Evolutionary conservation across 768 basidiomycete genomes (phyloP), one percentile per base, ranked within the genome.

Genomic region (Solioccasus polychromus): DNA sequence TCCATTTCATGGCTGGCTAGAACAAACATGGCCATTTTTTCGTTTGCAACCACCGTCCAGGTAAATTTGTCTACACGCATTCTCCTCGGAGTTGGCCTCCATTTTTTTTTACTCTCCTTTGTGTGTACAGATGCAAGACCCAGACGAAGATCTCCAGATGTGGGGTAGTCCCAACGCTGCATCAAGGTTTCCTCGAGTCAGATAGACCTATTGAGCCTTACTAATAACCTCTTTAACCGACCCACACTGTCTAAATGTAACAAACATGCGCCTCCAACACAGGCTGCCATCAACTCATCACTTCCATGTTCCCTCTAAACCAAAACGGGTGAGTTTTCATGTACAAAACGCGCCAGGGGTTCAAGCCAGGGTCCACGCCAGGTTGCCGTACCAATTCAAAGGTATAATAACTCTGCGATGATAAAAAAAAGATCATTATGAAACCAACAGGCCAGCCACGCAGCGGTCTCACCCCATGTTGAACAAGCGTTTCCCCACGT

Each of bases 311-410:
- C 39, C 62, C 62, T 35, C 29, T 54, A 34, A 63, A 58, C 61
- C 61, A 61, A 42, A 55, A 55, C 14, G 59, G 61, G 45, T 63
- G 61, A 14, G 42, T 50, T 25, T 58, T 63, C 55, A 61, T 52
- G 31, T 54, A 50, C 32, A 52, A 49, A 26, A 62, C 56, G 42
- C 61, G 45, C 61, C 56, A 63, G 14, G 61, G 55, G 17, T 62
- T 60, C 9, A 36, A 44, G 8, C 51, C 47, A 12, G 50, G 40
- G 9, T 54, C 50, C 28, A 30, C 39, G 2, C 45, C 44, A 8
- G 39, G 9, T 28, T 55, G 50, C 20, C 61, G 57, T 35, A 52
- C 32, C 7, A 61, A 39, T 10, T 55, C 62, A 43, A 60, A 61
- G 17, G 50, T 63, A 35, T 63, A 63, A 28, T 58, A 55, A 11